phyloP scores from a whole-genome alignment of 1,139 yeast genomes.

The Yamadazyma conglobata region DNA sequence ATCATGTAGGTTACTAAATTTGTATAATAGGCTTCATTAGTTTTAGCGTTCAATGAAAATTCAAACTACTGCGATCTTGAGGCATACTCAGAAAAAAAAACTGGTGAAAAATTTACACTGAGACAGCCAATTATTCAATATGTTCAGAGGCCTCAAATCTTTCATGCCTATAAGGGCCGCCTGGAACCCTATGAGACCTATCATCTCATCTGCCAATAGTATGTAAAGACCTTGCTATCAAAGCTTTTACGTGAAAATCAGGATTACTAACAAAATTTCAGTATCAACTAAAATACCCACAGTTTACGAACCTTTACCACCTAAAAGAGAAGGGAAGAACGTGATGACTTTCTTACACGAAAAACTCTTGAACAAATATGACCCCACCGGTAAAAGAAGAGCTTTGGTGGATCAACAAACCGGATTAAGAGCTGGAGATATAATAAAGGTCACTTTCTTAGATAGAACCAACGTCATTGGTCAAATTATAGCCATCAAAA shows the following conservation, averaged over 20 bases:
- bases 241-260: slow-evolving; percentile 17
- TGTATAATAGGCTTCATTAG: slow-evolving; percentile 10
- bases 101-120: slow-evolving; percentile 5
- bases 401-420: slow-evolving; percentile 50
- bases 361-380: slow-evolving; percentile 55
- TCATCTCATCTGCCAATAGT: slow-evolving; percentile 5
- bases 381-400: slow-evolving; percentile 71
- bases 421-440: slow-evolving; percentile 77
- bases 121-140: slow-evolving; percentile 1
- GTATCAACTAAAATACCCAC: slow-evolving; percentile 23
- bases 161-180: slow-evolving; percentile 5
- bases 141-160: slow-evolving; percentile 8
- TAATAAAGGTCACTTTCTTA: slow-evolving; percentile 69
- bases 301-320: slow-evolving; percentile 53
- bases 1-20: too few species aligned
- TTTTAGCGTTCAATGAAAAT: slow-evolving; percentile 2
- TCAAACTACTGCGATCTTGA: not conserved
- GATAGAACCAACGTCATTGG: slow-evolving; percentile 74
- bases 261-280: slow-evolving; percentile 4
- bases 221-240: slow-evolving; percentile 13
- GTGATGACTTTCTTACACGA: slow-evolving; percentile 47
- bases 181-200: slow-evolving; percentile 3
- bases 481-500: slow-evolving; percentile 69
- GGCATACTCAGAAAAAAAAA: too few species aligned
- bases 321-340: slow-evolving; percentile 47